Evolutionary conservation across 148 eudicot species (phyloP), one percentile per base, ranked within the genome.

Genomic region (Pharnaceum exiguum): DNA sequence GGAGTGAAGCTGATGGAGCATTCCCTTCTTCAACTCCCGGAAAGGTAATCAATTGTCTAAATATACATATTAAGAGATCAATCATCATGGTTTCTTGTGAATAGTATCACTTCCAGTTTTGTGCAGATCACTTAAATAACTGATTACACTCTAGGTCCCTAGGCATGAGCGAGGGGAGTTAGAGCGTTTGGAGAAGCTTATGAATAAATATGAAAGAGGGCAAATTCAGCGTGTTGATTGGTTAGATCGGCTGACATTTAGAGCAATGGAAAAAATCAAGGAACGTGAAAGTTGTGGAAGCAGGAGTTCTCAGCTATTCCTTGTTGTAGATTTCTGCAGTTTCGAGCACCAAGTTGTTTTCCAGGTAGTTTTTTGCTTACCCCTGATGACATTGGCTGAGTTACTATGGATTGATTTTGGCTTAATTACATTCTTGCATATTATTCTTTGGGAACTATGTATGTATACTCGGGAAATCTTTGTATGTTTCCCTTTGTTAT

Each of bases 201-300:
- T 85, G 73, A 88, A 85, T 65, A 93, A 93, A 71, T 93, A 93
- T 72, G 98, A 93, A 75, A 83, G 98, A 72, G 96, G 88, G 32
- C 94, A 77, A 72, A 83, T 93, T 73, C 98, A 84, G 73, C 89
- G 95, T 57, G 81, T 93, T 59, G 98, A 93, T 81, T 93, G 98
- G 98, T 75, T 88, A 55, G 98, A 93, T 66, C 88, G 94, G 37
- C 86, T 91, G 39, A 81, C 98, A 58, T 88, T 93, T 65, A 83
- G 83, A 75, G 70, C 96, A 19, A 83, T 93, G 74, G 96, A 93
- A 51, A 93, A 81, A 63, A 85, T 93, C 47, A 88, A 83, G 79
- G 96, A 93, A 66, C 73, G 74, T 46, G 96, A 93, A 76, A 88
- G 78, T 70, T 73, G 73, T 56, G 78, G 75, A 74, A 81, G 62